Evolutionary conservation across 371 early-diverging fungal genomes (phyloP), one percentile per base, ranked within the genome.

Genomic region (Haplosporangium sp.): DNA sequence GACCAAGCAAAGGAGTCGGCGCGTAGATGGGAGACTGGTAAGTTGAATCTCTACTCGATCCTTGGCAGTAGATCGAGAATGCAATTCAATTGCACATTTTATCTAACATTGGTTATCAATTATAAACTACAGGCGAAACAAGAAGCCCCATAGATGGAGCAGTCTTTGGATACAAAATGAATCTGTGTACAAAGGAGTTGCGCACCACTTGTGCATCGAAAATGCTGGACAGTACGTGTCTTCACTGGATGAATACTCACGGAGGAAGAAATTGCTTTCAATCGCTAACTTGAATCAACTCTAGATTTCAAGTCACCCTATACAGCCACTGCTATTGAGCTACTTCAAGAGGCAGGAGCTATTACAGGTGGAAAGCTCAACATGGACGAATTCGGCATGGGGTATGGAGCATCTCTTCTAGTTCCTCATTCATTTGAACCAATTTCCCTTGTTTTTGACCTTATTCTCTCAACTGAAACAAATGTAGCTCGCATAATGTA

Each of bases 371-470:
- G 96, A n/a, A 95, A 96, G 67, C 90, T 95, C 13, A 97, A 96
- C 82, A 92, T 97, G 95, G 98, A 98, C 79, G 98, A 97, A 78
- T 98, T 97, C 90, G 98, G 96, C n/a, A 97, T 98, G 97, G 98
- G 98, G 86, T 78, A 73, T 37, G 59, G 9, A 17, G 20, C 6
- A 15, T 55, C 5, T 10, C 11, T 39, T 42, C 61, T 34, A 45
- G 56, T 19, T 27, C 27, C 27, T 27, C 27, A 27, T 27, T 27
- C 27, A 27, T 27, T 27, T 27, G 27, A 27, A 27, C 27, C 27
- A 27, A 27, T 39, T n/a, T 15, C 35, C 39, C n/a, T 50, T 13
- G 42, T 44, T 67, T 4, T 17, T 27, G 37, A 72, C 85, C 87
- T 17, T 27, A 27, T 27, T 27, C 27, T 27, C 27, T 27, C 27